Evolutionary conservation across 2,329 filamentous ascomycete genomes (phyloP).

Genomic region (Calonectria pseudoturangicola): DNA sequence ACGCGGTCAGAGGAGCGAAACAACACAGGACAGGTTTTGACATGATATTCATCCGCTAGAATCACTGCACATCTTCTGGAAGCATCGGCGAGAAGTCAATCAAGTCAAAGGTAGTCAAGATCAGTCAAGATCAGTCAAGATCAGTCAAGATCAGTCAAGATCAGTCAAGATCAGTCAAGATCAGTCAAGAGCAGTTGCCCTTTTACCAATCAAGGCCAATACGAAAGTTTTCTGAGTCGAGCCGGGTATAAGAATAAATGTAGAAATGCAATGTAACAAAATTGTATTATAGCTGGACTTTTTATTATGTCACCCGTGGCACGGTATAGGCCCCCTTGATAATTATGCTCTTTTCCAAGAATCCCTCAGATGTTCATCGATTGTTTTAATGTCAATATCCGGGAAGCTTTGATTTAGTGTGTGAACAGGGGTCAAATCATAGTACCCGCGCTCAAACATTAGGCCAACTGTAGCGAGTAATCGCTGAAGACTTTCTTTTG

Average conservation of each 20-base stretch:
- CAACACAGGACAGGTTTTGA: too few species aligned
- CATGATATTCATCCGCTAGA: neutral
- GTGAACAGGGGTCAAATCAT: neutral
- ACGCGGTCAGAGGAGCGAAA: neutral
- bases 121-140: too few species aligned
- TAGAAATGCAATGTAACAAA: too few species aligned
- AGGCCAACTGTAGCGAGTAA: neutral
- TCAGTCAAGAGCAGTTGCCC: too few species aligned
- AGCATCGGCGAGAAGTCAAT: neutral
- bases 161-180: too few species aligned
- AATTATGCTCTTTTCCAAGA: neutral
- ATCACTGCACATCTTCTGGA: too few species aligned
- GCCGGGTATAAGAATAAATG: neutral
- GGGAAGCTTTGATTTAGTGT: neutral
- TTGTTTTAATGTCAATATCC: constrained; percentile 1
- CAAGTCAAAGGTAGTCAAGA: neutral
- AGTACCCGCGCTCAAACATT: constrained; percentile 4
- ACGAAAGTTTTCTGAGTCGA: too few species aligned
- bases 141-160: too few species aligned
- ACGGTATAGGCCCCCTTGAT: too few species aligned
- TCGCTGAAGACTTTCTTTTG: neutral
- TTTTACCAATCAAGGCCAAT: too few species aligned
- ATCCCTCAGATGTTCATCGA: neutral
- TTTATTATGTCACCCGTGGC: neutral
- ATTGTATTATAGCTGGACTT: too few species aligned